These are phyloP conservation scores for Curvularia sp. DNA, from an alignment of 2,329 filamentous ascomycete genomes.

Conservation along the genomic window DNA sequence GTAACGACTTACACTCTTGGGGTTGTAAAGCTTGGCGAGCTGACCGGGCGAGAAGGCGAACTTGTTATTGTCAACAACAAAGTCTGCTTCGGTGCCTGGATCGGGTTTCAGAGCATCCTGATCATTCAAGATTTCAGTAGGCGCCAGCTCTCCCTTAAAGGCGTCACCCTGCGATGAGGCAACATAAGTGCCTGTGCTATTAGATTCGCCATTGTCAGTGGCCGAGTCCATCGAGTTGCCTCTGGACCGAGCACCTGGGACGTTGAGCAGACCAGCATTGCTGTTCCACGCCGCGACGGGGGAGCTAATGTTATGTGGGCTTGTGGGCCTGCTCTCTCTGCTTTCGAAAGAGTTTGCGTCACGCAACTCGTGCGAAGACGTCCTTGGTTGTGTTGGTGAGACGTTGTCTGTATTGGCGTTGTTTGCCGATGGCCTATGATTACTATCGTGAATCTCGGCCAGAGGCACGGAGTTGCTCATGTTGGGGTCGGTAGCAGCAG, in stretches of 20 bases:
- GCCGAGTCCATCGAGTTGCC: constrained; percentile 72
- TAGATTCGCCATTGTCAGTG: constrained; percentile 60
- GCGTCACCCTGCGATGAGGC: constrained; percentile 53
- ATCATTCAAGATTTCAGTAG: constrained; percentile 66
- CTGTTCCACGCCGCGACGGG: constrained; percentile 62
- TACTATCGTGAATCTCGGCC: constrained; percentile 42
- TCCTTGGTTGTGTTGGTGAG: constrained; percentile 34
- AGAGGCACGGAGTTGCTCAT: constrained; percentile 46
- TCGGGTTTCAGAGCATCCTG: constrained; percentile 76
- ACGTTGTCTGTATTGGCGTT: constrained; percentile 32
- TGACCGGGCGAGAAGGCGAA: constrained; percentile 86
- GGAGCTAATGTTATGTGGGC: constrained; percentile 72
- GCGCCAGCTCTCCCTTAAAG: constrained; percentile 51
- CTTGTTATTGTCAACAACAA: constrained; percentile 73
- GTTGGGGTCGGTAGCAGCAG: constrained; percentile 49
- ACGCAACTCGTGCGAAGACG: constrained; percentile 57
- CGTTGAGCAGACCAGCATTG: constrained; percentile 67
- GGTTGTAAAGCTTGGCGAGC: constrained; percentile 80
- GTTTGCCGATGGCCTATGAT: constrained; percentile 31
- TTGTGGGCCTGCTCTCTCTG: constrained; percentile 69
- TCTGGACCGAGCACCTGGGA: constrained; percentile 68
- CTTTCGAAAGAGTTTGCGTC: constrained; percentile 69
- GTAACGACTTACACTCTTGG: constrained; percentile 68
- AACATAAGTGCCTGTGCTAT: constrained; percentile 66
- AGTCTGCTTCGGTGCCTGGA: constrained; percentile 72